A percentile compares a stretch with the other conserved stretches of the same genome.
Evolutionary conservation across 164 flowering plant genomes (phyloP).

Genomic region (Vitis labrusca): DNA sequence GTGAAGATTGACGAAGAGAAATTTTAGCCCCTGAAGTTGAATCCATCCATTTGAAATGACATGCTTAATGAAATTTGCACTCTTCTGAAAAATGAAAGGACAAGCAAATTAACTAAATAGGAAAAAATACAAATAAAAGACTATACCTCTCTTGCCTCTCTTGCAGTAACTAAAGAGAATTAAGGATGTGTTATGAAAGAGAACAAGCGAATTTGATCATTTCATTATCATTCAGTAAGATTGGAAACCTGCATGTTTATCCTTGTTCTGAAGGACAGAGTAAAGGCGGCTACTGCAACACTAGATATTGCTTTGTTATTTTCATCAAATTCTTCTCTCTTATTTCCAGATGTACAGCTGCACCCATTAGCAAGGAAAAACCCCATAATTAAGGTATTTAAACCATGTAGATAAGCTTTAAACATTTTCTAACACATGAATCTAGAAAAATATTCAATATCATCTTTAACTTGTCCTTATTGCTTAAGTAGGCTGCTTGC

Average conservation of each 20-base stretch:
- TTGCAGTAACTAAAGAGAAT: background rate
- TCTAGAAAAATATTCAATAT: constrained; percentile 1
- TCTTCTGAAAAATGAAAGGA: constrained; percentile 44
- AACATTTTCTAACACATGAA: background rate
- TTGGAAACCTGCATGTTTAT: constrained; percentile 41
- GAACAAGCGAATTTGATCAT: background rate
- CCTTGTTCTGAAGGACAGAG: constrained; percentile 42
- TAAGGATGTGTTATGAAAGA: background rate
- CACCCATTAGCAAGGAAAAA: constrained; percentile 18
- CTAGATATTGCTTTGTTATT: constrained; percentile 19
- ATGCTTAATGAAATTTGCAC: constrained; percentile 34
- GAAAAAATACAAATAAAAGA: background rate
- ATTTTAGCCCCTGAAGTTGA: constrained; percentile 52
- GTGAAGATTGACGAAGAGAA: constrained; percentile 51
- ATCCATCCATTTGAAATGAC: constrained; percentile 54
- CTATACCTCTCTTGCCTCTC: background rate
- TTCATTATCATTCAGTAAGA: background rate
- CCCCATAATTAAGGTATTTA: background rate
- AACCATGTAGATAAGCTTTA: background rate
- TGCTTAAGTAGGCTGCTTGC: background rate
- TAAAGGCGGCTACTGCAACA: constrained; percentile 52
- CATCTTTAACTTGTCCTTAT: background rate
- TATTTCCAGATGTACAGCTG: constrained; percentile 26
- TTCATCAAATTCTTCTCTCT: constrained; percentile 32
- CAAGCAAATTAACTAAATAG: constrained; percentile 10